Conservation (phyloP, 2,329 filamentous ascomycete genomes). For the Alternaria sp. region DNA sequence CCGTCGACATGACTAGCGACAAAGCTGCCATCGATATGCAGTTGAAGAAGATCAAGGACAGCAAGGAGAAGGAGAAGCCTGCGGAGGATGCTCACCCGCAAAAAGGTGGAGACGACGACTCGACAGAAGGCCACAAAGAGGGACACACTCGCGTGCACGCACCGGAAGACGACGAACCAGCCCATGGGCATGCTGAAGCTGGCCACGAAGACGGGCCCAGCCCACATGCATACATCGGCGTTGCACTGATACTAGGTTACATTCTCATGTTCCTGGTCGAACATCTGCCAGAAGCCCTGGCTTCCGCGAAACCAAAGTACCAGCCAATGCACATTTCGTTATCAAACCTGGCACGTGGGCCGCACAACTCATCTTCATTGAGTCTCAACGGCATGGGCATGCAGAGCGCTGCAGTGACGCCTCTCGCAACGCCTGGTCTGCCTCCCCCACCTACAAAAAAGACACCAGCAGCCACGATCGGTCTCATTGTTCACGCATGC, state of each 20-base stretch:
- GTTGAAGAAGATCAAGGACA: slow-evolving; percentile 30
- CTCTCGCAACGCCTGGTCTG: slow-evolving; percentile 45
- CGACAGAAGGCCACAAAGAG: slow-evolving; percentile 46
- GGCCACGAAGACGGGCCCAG: slow-evolving; percentile 49
- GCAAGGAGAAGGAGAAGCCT: slow-evolving; percentile 31
- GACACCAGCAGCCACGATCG: slow-evolving; percentile 70
- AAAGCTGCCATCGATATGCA: slow-evolving; percentile 28
- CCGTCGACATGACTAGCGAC: slow-evolving; percentile 27
- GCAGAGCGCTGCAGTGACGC: slow-evolving; percentile 32
- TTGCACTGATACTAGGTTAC: slow-evolving; percentile 87
- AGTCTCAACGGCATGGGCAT: slow-evolving; percentile 41
- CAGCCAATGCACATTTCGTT: slow-evolving; percentile 85
- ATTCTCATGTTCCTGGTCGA: slow-evolving; percentile 97
- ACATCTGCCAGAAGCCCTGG: slow-evolving; percentile 45
- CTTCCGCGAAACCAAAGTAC: slow-evolving; percentile 65
- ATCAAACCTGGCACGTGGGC: slow-evolving; percentile 72
- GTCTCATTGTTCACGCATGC: slow-evolving; percentile 93
- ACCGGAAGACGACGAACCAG: slow-evolving; percentile 45
- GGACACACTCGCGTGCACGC: slow-evolving; percentile 46
- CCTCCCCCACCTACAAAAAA: slow-evolving; percentile 38
- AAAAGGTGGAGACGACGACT: slow-evolving; percentile 48
- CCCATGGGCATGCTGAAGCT: slow-evolving; percentile 52
- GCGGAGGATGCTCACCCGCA: slow-evolving; percentile 35
- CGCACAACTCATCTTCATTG: slow-evolving; percentile 50
- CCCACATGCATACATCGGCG: slow-evolving; percentile 79